Evolutionary conservation across 2,329 filamentous ascomycete species (phyloP), one percentile per base, ranked within the genome.

Genomic region (Neofusicoccum umdonicola): DNA sequence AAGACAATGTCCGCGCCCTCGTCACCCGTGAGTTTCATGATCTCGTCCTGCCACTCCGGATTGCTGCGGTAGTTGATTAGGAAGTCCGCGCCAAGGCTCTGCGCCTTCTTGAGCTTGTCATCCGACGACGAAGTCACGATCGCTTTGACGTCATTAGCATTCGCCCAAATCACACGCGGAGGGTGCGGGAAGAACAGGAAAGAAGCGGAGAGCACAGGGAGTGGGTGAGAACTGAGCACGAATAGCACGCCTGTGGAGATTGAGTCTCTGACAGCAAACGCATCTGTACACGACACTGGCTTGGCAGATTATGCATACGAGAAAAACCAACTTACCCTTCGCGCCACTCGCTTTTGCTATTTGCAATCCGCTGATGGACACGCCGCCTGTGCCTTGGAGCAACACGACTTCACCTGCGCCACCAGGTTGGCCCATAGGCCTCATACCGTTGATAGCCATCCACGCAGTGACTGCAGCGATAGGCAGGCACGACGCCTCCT

Each of bases 391-490:
- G 4, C 79, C 79, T 65, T 81, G 78, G 57, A 79, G 72, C 8
- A 81, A 70, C 2, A 81, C 72, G 65, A 68, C 76, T 67, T 70
- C 74, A 47, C 67, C 74, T 54, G 63, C 64, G 35, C 82, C 83
- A 1, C 81, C 80, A 19, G 81, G 79, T 60, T 84, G 76, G 0
- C 84, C 85, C 0, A 85, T 70, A 0, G 85, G 83, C 31, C 83
- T 78, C 77, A 87, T 83, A 51, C 84, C 83, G 73, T 89, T 88
- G 69, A 90, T 79, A 8, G 84, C 80, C 84, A 87, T 88, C 86
- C 85, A 89, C 0, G 87, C 87, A 2, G 88, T 89, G 35, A 89
- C 80, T 1, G 81, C 82, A 0, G 87, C 86, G 66, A 89, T 85
- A 7, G 87, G 86, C 5, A 90, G 72, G 48, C 84, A 86, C 19